Percentiles rank a stretch among this genome's conserved stretches.
Evolutionary conservation across 805 yeast genomes (phyloP).

Genomic region (Nematodospora valgi): DNA sequence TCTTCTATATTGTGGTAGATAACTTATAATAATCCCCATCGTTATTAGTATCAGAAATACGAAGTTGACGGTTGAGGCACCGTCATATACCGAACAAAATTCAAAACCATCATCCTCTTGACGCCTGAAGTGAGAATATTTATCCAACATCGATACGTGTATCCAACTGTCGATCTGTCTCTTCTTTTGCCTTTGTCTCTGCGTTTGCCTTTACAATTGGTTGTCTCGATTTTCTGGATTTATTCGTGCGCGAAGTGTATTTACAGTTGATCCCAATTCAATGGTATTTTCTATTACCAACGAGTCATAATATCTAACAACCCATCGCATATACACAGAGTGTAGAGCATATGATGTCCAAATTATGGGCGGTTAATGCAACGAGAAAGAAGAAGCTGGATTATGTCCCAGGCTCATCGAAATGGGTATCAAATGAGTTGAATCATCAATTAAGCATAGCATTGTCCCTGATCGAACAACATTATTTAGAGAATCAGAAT

Average conservation of each 20-base stretch:
- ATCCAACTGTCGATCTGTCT: too few relatives aligned
- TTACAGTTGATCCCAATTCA: too few relatives aligned
- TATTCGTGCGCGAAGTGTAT: too few relatives aligned
- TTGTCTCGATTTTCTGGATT: too few relatives aligned
- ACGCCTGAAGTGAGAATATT: too few relatives aligned
- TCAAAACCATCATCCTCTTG: constrained; percentile 9
- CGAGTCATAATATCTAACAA: too few relatives aligned
- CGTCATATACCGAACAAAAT: constrained; percentile 40
- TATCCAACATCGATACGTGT: too few relatives aligned
- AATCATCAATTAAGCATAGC: constrained; percentile 24
- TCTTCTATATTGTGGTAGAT: constrained; percentile 70
- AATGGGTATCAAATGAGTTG: constrained; percentile 48
- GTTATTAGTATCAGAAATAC: constrained; percentile 52
- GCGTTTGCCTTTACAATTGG: too few relatives aligned
- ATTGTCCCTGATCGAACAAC: constrained; percentile 36
- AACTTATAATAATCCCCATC: constrained; percentile 65
- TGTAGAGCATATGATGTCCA: constrained; percentile 7
- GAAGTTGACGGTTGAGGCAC: constrained; percentile 51
- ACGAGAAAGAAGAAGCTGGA: constrained; percentile 23
- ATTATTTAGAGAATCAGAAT: constrained; percentile 1
- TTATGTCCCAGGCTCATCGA: constrained; percentile 48
- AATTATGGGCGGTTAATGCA: constrained; percentile 29
- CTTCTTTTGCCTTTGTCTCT: too few relatives aligned
- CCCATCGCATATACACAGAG: too few relatives aligned
- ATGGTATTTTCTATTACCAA: too few relatives aligned